These are phyloP conservation scores for Asterophora parasitica DNA, from an alignment of 768 basidiomycete genomes.

Conservation along the genomic window DNA sequence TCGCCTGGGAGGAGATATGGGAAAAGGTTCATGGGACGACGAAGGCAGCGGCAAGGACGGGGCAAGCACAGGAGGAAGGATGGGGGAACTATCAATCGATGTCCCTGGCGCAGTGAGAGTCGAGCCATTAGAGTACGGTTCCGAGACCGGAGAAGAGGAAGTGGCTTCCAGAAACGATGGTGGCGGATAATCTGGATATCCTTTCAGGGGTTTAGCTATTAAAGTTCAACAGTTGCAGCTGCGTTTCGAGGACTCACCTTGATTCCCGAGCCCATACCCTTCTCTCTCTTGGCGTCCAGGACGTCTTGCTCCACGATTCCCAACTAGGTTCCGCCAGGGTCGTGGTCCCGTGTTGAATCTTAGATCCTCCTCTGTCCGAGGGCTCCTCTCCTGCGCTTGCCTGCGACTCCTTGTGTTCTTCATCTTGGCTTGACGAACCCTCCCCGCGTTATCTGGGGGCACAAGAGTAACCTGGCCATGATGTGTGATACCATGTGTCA, in stretches of 20 bases:
- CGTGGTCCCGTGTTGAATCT: conserved; percentile 42
- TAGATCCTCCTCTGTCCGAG: conserved; percentile 40
- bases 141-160: conserved; percentile 37
- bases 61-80: too few species aligned
- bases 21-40: background rate
- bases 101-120: conserved; percentile 26
- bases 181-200: conserved; percentile 63
- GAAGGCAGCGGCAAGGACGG: conserved; percentile 4
- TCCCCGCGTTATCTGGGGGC: conserved; percentile 48
- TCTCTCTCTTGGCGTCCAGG: conserved; percentile 24
- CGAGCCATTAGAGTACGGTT: conserved; percentile 32
- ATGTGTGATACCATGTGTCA: conserved; percentile 50
- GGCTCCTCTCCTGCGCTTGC: conserved; percentile 35
- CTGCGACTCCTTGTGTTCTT: conserved; percentile 36
- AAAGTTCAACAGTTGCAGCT: background rate
- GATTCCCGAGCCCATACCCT: conserved; percentile 9
- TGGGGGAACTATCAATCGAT: background rate
- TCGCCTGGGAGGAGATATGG: background rate
- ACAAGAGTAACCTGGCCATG: conserved; percentile 47
- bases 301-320: conserved; percentile 25
- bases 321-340: conserved; percentile 20
- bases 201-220: conserved; percentile 20
- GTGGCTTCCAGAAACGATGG: conserved; percentile 74
- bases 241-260: conserved; percentile 17
- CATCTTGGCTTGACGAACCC: conserved; percentile 39